These are phyloP conservation scores for Saksenaea vasiformis DNA, from an alignment of 371 early-diverging fungal species.

Conservation along the genomic window DNA sequence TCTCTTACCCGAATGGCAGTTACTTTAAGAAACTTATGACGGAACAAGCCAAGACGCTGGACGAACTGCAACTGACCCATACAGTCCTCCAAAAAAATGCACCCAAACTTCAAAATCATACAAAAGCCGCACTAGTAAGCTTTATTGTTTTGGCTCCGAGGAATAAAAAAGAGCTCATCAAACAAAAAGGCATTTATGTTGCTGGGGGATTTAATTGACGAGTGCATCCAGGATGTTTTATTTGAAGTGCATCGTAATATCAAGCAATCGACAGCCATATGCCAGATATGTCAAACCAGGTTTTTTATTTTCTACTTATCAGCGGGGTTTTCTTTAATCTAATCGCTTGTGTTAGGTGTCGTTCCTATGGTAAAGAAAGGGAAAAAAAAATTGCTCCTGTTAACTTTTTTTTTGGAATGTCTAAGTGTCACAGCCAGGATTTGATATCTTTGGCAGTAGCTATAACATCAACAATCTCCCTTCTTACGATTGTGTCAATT, in stretches of 20 bases:
- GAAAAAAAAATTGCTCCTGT: background rate
- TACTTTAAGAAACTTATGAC: slow-evolving; percentile 35
- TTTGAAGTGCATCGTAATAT: slow-evolving; percentile 69
- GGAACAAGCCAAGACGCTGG: slow-evolving; percentile 42
- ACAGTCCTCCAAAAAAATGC: slow-evolving; percentile 28
- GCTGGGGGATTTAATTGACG: slow-evolving; percentile 62
- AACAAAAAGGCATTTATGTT: slow-evolving; percentile 42
- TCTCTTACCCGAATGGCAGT: slow-evolving; percentile 12
- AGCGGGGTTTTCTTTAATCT: background rate
- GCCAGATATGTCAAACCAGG: slow-evolving; percentile 75
- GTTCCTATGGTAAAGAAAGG: slow-evolving; percentile 27
- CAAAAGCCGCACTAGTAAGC: slow-evolving; percentile 31
- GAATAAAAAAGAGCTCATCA: background rate
- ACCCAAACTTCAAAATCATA: slow-evolving; percentile 3
- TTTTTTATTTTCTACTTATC: slow-evolving; percentile 26
- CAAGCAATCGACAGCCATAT: slow-evolving; percentile 52
- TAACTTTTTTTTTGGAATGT: background rate
- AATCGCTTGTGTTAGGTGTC: slow-evolving; percentile 17
- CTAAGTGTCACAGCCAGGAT: slow-evolving; percentile 54
- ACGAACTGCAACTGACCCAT: slow-evolving; percentile 41
- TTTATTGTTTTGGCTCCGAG: background rate
- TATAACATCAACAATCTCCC: slow-evolving; percentile 59
- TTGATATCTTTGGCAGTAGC: slow-evolving; percentile 74
- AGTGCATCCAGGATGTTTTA: slow-evolving; percentile 66
- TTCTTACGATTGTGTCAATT: slow-evolving; percentile 77